These are phyloP conservation scores for Margaritispora aquatica DNA, from an alignment of 495 filamentous ascomycete genomes.

Conservation along the genomic window DNA sequence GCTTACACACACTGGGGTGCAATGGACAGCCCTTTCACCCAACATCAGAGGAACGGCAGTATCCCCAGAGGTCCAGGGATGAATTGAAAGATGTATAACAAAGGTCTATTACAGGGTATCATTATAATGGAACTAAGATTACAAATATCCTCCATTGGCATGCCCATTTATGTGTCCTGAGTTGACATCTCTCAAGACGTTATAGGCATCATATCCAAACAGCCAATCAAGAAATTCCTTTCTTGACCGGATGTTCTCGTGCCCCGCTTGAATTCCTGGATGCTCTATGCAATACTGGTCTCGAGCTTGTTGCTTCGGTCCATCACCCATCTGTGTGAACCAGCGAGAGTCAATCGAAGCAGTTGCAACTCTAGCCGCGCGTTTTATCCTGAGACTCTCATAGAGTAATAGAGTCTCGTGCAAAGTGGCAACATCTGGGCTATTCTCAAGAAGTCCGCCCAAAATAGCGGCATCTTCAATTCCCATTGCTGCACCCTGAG, in stretches of 20 bases:
- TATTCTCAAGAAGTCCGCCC: constrained; percentile 30
- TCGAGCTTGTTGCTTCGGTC: constrained; percentile 41
- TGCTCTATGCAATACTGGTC: constrained; percentile 33
- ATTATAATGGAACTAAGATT: no score
- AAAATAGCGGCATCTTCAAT: constrained; percentile 42
- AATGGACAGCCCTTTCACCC: constrained; percentile 17
- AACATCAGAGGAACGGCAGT: background rate
- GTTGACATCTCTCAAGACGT: constrained; percentile 5
- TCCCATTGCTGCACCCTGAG: constrained; percentile 24
- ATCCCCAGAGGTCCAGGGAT: background rate
- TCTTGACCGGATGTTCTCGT: constrained; percentile 16
- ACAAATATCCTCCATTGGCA: background rate
- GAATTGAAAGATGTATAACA: background rate
- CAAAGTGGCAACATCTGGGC: constrained; percentile 32
- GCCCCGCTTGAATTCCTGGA: constrained; percentile 15
- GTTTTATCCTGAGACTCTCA: constrained; percentile 46
- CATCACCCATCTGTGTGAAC: constrained; percentile 50
- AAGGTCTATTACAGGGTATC: no score
- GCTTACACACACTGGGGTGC: constrained; percentile 19
- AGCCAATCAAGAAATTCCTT: constrained; percentile 21
- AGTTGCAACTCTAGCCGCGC: constrained; percentile 43
- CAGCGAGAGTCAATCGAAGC: constrained; percentile 46
- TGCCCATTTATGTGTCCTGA: background rate
- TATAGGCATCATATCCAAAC: constrained; percentile 23
- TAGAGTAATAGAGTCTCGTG: constrained; percentile 44